A percentile compares a stretch with the other conserved stretches of the same genome.
phyloP scores from a whole-genome alignment of 768 basidiomycete species.

The Lepiota brunneoincarnata region DNA sequence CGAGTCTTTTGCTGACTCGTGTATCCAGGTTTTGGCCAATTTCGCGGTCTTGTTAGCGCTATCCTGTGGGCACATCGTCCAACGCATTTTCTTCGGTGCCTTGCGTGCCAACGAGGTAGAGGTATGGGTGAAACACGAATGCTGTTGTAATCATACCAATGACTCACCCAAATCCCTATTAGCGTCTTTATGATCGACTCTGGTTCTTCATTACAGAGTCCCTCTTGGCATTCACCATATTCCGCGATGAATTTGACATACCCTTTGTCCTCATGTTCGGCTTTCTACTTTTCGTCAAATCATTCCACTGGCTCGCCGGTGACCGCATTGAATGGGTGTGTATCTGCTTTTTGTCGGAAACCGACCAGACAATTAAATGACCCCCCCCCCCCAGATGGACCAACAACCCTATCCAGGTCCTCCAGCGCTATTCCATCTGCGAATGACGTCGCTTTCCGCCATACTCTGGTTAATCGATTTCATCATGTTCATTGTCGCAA shows the following conservation, averaged over 20 bases:
- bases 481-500: slow-evolving; percentile 74
- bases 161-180: not conserved
- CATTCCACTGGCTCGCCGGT: slow-evolving; percentile 95
- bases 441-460: slow-evolving; percentile 72
- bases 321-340: slow-evolving; percentile 95
- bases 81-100: slow-evolving; percentile 88
- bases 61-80: slow-evolving; percentile 71
- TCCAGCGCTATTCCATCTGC: slow-evolving; percentile 76
- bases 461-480: slow-evolving; percentile 76
- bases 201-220: slow-evolving; percentile 99
- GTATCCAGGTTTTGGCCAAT: slow-evolving; percentile 79
- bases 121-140: slow-evolving; percentile 44
- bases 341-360: not conserved
- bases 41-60: slow-evolving; percentile 80
- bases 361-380: not conserved
- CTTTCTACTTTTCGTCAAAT: slow-evolving; percentile 91
- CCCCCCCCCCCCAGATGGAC: slow-evolving; percentile 76
- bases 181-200: slow-evolving; percentile 93
- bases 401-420: slow-evolving; percentile 89
- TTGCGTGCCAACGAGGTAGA: slow-evolving; percentile 89
- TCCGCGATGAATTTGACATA: slow-evolving; percentile 93
- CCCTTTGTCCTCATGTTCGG: slow-evolving; percentile 93
- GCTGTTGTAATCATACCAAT: slow-evolving; percentile 1
- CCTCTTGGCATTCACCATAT: slow-evolving; percentile 94
- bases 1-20: slow-evolving; percentile 5